phyloP scores from a whole-genome alignment of 768 basidiomycete genomes.

The Amanita thiersii region DNA sequence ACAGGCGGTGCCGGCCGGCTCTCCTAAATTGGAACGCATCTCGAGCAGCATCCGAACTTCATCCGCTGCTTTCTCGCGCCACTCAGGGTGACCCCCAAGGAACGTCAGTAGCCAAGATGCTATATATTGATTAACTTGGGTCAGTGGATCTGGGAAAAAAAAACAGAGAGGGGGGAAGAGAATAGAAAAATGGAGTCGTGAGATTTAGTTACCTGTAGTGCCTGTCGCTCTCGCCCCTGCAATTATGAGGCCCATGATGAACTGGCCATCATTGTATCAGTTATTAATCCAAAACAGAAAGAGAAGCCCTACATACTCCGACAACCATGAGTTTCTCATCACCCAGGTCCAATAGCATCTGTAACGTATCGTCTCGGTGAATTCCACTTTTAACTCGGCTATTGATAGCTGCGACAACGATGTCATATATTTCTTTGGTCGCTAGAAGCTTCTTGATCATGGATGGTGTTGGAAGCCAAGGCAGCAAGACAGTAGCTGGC shows the following conservation, averaged over 20 bases:
- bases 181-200: slow-evolving; percentile 8
- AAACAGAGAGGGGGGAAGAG: slow-evolving; percentile 2
- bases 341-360: slow-evolving; percentile 63
- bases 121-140: slow-evolving; percentile 13
- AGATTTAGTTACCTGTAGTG: slow-evolving; percentile 44
- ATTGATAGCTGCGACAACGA: slow-evolving; percentile 49
- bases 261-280: slow-evolving; percentile 32
- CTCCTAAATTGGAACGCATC: neutral
- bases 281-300: slow-evolving; percentile 12
- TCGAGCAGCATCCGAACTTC: slow-evolving; percentile 52
- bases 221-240: slow-evolving; percentile 79
- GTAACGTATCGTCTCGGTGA: slow-evolving; percentile 57
- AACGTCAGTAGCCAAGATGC: slow-evolving; percentile 74
- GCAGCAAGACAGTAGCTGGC: slow-evolving; percentile 62
- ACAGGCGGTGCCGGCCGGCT: neutral
- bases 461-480: slow-evolving; percentile 70
- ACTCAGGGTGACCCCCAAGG: slow-evolving; percentile 58
- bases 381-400: slow-evolving; percentile 50
- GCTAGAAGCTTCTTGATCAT: slow-evolving; percentile 65
- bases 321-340: slow-evolving; percentile 65
- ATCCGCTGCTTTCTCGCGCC: slow-evolving; percentile 49
- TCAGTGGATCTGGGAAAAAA: neutral
- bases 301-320: slow-evolving; percentile 39
- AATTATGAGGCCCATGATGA: slow-evolving; percentile 75
- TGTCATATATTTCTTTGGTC: slow-evolving; percentile 71